phyloP scores from a whole-genome alignment of 176 grass and related monocot species.

The Echinochloa phyllopogon region DNA sequence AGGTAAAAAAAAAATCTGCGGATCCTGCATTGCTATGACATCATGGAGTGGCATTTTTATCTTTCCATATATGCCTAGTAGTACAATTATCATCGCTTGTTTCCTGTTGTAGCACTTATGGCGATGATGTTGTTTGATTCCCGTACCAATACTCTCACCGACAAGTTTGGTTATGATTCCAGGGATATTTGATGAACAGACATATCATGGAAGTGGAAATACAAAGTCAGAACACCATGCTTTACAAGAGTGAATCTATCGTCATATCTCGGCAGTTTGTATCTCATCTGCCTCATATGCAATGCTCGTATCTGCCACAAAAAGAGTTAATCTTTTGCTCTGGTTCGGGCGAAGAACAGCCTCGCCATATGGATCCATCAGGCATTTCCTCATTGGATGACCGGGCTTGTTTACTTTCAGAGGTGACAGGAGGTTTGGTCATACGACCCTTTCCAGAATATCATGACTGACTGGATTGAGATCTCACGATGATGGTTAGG shows the following conservation, averaged over 20 bases:
- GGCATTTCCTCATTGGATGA: conserved; percentile 23
- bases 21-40: conserved; percentile 8
- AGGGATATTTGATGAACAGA: conserved; percentile 7
- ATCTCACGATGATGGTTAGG: not conserved
- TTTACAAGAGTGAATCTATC: not conserved
- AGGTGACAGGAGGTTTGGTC: conserved; percentile 46
- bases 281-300: conserved; percentile 6
- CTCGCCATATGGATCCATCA: conserved; percentile 6
- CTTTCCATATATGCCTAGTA: not conserved
- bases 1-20: not conserved
- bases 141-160: not conserved
- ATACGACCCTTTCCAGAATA: conserved; percentile 29
- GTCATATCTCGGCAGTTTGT: not conserved
- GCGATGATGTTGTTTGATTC: conserved; percentile 7
- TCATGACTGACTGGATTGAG: conserved; percentile 27
- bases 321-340: conserved; percentile 34
- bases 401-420: conserved; percentile 36
- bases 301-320: not conserved
- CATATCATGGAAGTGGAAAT: not conserved
- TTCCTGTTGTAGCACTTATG: conserved; percentile 6
- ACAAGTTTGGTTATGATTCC: conserved; percentile 28
- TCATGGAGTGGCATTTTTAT: conserved; percentile 8
- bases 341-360: not conserved
- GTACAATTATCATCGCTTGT: conserved; percentile 10
- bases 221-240: not conserved